Evolutionary conservation across 768 basidiomycete genomes (phyloP), one percentile per base, ranked within the genome.

Genomic region (Pleurotus salmoneostramineus): DNA sequence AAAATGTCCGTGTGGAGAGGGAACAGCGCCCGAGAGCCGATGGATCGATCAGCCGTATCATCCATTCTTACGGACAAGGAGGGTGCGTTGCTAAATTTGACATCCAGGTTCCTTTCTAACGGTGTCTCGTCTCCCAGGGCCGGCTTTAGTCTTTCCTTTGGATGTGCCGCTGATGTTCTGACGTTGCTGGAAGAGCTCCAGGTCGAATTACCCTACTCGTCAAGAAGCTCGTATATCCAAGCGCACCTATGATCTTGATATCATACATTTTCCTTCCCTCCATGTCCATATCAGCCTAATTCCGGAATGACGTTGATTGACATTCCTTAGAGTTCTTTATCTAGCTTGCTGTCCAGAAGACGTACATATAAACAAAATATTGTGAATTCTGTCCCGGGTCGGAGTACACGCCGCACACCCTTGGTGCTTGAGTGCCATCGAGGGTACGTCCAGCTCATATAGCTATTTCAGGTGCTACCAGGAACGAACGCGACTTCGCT

Each of bases 1-100:
- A 58, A 12, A 70, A 68, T 42, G 70, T 71, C 15, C 59, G 69
- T 2, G 70, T 71, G 4, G 68, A 69, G 52, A 64, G 69, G 2
- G 70, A 71, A 56, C 45, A 59, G 14, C 61, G 65, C 3, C 10
- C 8, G 32, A 47, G 44, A 3, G 49, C 32, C 43, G 58, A 59
- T 14, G 52, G 61, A 3, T 45, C 35, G 0, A 56, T 42, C n/a
- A 68, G 67, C 47, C 62, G 61, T 12, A 67, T 68, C 46, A 60
- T 69, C 5, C 68, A 69, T 50, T 65, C 64, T 0, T 69, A 66
- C 47, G 66, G 67, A 42, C 68, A 66, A 17, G 68, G 68, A 34
- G 68, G 68, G 52, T 55, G 27, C 40, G 52, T 31, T 32, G 27
- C 15, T 37, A 6, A 17, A 42, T n/a, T 17, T 7, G 2, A 27